Percentiles rank a stretch among this genome's conserved stretches.
Evolutionary conservation across 192 early-diverging fungal genomes (phyloP).

Genomic region (Mortierella claussenii): DNA sequence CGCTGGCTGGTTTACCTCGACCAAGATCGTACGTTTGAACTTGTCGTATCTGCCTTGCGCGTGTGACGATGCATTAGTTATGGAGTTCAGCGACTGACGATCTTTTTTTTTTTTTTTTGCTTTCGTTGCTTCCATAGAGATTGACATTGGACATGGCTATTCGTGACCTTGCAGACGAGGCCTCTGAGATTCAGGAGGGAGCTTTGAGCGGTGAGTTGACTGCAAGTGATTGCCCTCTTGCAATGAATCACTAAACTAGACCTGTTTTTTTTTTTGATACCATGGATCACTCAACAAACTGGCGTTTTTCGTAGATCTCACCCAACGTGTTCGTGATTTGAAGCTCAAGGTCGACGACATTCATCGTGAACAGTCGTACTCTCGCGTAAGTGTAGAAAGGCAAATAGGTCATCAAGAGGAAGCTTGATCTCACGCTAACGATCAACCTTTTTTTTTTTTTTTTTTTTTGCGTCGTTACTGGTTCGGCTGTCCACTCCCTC

Average conservation of each 20-base stretch:
- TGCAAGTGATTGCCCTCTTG: not conserved
- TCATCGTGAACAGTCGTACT: conserved; percentile 89
- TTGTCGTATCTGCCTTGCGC: too few species aligned
- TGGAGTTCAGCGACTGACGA: too few species aligned
- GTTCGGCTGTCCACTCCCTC: conserved; percentile 12
- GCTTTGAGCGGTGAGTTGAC: conserved; percentile 45
- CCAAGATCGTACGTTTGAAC: conserved; percentile 67
- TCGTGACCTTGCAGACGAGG: conserved; percentile 51
- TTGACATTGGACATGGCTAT: conserved; percentile 59
- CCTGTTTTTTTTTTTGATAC: too few species aligned
- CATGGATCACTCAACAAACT: too few species aligned
- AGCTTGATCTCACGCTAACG: too few species aligned
- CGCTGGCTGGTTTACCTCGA: conserved; percentile 75
- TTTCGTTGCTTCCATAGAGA: conserved; percentile 29
- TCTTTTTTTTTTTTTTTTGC: conserved; percentile 15
- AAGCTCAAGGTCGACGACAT: conserved; percentile 84
- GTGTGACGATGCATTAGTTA: not conserved
- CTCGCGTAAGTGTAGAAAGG: conserved; percentile 85
- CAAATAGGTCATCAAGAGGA: too few species aligned
- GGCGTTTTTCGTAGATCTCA: too few species aligned
- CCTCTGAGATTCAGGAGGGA: conserved; percentile 41
- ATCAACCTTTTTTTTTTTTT: conserved; percentile 12
- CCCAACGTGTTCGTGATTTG: conserved; percentile 77
- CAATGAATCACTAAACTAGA: too few species aligned
- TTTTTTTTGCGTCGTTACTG: conserved; percentile 16